Conservation (phyloP, 108 stramenopile species). For the Fragilaria crotonensis region DNA sequence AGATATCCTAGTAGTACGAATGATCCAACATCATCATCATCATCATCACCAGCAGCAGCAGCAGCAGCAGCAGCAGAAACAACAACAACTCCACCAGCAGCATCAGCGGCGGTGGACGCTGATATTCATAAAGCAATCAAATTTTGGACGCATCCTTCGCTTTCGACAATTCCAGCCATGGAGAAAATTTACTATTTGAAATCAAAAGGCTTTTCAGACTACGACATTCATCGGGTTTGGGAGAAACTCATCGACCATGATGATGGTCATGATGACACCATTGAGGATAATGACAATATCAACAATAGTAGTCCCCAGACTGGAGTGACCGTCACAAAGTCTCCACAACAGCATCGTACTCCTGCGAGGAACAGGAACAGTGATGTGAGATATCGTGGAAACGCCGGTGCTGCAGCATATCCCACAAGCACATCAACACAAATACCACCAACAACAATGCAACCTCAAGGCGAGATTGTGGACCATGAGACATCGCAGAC, state of each 20-base stretch:
- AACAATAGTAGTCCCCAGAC: not conserved
- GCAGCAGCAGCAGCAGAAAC: too few species aligned
- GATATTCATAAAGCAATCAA: slow-evolving; percentile 20
- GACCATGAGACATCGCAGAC: not conserved
- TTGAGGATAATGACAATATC: not conserved
- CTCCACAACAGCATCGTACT: too few species aligned
- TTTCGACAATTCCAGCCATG: slow-evolving; percentile 12
- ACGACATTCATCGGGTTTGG: slow-evolving; percentile 24
- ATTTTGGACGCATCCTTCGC: slow-evolving; percentile 35
- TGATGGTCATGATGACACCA: not conserved
- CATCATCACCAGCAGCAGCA: too few species aligned
- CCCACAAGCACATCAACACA: slow-evolving; percentile 11
- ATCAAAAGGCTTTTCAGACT: slow-evolving; percentile 21
- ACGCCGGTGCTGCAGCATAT: slow-evolving; percentile 12
- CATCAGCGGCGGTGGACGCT: too few species aligned
- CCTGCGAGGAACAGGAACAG: not conserved
- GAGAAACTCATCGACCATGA: slow-evolving; percentile 14
- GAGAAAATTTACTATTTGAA: slow-evolving; percentile 24
- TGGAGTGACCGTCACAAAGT: too few species aligned
- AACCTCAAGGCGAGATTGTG: not conserved
- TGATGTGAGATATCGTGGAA: not conserved
- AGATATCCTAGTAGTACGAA: too few species aligned
- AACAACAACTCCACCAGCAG: too few species aligned
- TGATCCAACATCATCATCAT: too few species aligned
- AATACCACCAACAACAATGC: not conserved